phyloP scores from a whole-genome alignment of 2,329 filamentous ascomycete species.

The Ophiocordyceps sinensis region DNA sequence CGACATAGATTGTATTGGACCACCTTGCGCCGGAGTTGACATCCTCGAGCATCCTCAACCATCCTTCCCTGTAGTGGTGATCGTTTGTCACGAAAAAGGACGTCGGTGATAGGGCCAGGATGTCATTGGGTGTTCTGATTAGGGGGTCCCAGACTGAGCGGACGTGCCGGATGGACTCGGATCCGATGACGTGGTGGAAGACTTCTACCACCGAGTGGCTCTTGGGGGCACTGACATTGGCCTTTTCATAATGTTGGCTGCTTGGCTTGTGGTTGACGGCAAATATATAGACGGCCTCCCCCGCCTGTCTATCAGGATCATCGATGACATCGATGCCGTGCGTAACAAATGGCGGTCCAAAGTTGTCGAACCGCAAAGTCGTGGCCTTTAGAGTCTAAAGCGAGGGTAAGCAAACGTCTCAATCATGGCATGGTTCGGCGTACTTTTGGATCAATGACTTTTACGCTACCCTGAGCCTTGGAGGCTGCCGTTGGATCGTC shows the following conservation, averaged over 20 bases:
- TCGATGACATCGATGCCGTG: slow-evolving; percentile 47
- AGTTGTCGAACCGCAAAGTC: slow-evolving; percentile 33
- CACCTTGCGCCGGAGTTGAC: slow-evolving; percentile 25
- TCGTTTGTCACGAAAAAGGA: slow-evolving; percentile 48
- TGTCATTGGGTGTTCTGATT: slow-evolving; percentile 44
- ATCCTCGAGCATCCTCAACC: slow-evolving; percentile 32
- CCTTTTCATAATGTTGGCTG: slow-evolving; percentile 17
- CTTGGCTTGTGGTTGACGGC: slow-evolving; percentile 46
- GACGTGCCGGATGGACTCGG: slow-evolving; percentile 26
- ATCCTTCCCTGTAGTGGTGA: slow-evolving; percentile 35
- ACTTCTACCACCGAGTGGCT: slow-evolving; percentile 41
- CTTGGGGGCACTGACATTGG: slow-evolving; percentile 15
- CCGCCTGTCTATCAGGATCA: slow-evolving; percentile 22
- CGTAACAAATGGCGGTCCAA: slow-evolving; percentile 37
- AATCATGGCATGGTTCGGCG: slow-evolving; percentile 23
- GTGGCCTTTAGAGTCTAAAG: slow-evolving; percentile 15
- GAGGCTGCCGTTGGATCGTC: slow-evolving; percentile 20
- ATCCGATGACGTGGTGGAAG: slow-evolving; percentile 36
- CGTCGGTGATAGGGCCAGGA: slow-evolving; percentile 29
- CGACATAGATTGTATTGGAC: slow-evolving; percentile 33
- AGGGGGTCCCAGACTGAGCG: slow-evolving; percentile 38
- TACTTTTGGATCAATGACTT: slow-evolving; percentile 39
- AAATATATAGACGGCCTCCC: slow-evolving; percentile 39
- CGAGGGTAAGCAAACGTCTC: slow-evolving; percentile 3
- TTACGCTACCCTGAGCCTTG: slow-evolving; percentile 27